These are phyloP conservation scores for Solanum hybrid DNA, from an alignment of 305 asterid species.

Conservation along the genomic window DNA sequence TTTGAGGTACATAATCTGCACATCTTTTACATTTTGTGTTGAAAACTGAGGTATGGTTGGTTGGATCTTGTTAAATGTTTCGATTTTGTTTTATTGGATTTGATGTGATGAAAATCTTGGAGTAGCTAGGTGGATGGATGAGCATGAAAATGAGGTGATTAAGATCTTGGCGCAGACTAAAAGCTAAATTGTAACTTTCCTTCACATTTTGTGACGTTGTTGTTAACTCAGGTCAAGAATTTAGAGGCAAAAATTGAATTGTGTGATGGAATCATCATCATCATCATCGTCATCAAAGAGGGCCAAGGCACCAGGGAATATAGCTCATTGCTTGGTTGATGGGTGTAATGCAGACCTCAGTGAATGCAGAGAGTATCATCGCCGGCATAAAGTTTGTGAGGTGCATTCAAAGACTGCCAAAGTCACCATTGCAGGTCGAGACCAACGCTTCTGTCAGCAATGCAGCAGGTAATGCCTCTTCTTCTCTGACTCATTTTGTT, in stretches of 20 bases:
- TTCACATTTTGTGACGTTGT: background rate
- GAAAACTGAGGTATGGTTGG: background rate
- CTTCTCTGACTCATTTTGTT: background rate
- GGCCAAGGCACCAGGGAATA: slow-evolving; percentile 49
- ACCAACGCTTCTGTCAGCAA: slow-evolving; percentile 85
- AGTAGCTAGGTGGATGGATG: slow-evolving; percentile 11
- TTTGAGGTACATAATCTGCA: background rate
- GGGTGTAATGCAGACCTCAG: slow-evolving; percentile 77
- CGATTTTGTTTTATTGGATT: background rate
- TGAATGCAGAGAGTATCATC: slow-evolving; percentile 74
- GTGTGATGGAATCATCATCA: slow-evolving; percentile 53
- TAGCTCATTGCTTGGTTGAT: slow-evolving; percentile 63
- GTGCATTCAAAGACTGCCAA: slow-evolving; percentile 65
- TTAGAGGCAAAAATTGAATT: background rate
- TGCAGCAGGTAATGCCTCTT: slow-evolving; percentile 67
- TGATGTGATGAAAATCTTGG: background rate
- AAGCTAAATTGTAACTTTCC: slow-evolving; percentile 1
- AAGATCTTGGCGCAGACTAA: background rate
- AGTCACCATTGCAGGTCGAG: slow-evolving; percentile 60
- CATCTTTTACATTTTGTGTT: background rate
- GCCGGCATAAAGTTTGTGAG: slow-evolving; percentile 86
- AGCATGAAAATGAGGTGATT: slow-evolving; percentile 1
- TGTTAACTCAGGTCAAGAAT: slow-evolving; percentile 12
- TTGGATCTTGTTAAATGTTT: background rate
- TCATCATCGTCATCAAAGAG: slow-evolving; percentile 33